These are phyloP conservation scores for Fusarium sp. DNA, from an alignment of 2,329 filamentous ascomycete genomes.

Conservation along the genomic window DNA sequence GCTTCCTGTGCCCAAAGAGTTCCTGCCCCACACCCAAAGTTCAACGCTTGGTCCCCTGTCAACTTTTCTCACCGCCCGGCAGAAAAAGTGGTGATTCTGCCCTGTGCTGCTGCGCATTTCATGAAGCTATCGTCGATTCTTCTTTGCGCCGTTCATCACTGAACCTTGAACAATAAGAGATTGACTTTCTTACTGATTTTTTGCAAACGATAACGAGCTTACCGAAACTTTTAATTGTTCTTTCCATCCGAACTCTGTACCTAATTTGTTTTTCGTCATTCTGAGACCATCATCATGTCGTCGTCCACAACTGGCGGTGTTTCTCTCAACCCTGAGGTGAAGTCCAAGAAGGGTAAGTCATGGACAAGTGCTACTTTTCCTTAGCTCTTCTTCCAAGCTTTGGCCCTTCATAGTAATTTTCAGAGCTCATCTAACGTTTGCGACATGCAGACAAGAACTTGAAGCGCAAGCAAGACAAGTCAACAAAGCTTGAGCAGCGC, in stretches of 20 bases:
- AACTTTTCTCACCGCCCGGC: conserved; percentile 48
- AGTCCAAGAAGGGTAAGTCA: conserved; percentile 35
- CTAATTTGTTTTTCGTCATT: conserved; percentile 2
- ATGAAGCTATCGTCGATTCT: conserved; percentile 36
- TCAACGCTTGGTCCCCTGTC: neutral
- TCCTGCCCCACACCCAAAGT: conserved; percentile 12
- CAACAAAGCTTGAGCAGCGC: conserved; percentile 42
- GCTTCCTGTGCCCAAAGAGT: conserved; percentile 2
- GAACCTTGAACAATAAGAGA: conserved; percentile 4
- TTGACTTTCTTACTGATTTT: neutral
- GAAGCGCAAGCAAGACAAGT: conserved; percentile 31
- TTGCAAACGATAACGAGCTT: neutral
- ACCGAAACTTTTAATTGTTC: no score
- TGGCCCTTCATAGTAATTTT: neutral
- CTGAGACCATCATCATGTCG: conserved; percentile 26
- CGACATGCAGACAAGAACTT: conserved; percentile 21
- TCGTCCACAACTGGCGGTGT: conserved; percentile 20
- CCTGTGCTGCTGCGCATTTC: conserved; percentile 7
- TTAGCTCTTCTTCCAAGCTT: no score
- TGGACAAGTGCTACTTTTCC: neutral
- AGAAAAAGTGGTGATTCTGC: conserved; percentile 45
- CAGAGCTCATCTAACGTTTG: conserved; percentile 1
- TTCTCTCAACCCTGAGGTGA: conserved; percentile 31
- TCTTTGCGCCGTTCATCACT: conserved; percentile 18
- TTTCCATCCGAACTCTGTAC: neutral